A percentile compares a stretch with the other conserved stretches of the same genome.
phyloP scores from a whole-genome alignment of 306 rosid species.

The Prosopis cineraria region DNA sequence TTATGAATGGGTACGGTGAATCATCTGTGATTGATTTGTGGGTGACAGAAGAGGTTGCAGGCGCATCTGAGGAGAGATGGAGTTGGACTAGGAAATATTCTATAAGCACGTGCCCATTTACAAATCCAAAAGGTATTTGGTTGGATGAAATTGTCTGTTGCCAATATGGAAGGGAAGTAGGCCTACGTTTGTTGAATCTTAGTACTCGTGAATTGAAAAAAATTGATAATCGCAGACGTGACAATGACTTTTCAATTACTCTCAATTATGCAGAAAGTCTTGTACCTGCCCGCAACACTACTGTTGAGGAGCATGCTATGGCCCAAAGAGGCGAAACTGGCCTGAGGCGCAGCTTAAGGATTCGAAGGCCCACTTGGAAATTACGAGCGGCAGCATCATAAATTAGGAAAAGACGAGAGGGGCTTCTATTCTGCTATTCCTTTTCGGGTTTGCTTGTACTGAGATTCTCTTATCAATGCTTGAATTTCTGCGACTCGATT shows the following conservation, averaged over 20 bases:
- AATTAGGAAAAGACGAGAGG: no score
- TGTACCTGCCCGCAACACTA: no score
- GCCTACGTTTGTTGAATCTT: not conserved
- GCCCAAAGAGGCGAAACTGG: no score
- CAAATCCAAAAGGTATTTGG: not conserved
- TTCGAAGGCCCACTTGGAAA: no score
- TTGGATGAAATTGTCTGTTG: not conserved
- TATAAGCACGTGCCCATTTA: not conserved
- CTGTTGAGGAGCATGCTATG: no score
- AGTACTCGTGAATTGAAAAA: not conserved
- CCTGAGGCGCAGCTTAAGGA: no score
- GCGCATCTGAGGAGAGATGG: not conserved
- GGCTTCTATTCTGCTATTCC: no score
- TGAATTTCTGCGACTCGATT: no score
- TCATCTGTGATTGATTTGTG: not conserved
- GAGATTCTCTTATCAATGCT: no score
- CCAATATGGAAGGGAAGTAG: not conserved
- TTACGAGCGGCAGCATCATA: no score
- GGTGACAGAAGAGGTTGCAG: not conserved
- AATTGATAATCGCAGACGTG: not conserved
- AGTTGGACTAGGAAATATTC: not conserved
- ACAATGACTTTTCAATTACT: not conserved
- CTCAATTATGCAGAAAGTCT: no score
- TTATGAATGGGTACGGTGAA: not conserved
- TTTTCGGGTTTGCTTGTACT: no score